Conservation (phyloP, 2,329 filamentous ascomycete genomes). For the Grosmannia penicillata region DNA sequence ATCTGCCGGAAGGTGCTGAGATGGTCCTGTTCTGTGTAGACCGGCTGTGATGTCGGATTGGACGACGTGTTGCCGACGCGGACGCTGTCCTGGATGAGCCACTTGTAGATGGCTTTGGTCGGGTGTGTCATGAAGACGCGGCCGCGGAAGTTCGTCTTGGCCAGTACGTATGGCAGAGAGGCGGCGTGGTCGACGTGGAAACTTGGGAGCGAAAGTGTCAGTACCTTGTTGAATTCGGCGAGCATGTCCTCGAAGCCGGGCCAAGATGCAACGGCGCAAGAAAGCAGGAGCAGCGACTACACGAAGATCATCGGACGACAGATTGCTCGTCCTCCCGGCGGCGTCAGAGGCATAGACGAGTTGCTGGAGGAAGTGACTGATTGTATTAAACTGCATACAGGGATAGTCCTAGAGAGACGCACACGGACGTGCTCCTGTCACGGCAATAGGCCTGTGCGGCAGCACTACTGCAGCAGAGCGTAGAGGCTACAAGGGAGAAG, state of each 20-base stretch:
- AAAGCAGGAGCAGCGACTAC: constrained; percentile 7
- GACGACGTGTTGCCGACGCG: constrained; percentile 64
- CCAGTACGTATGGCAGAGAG: constrained; percentile 90
- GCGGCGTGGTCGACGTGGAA: constrained; percentile 98
- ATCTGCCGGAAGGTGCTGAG: constrained; percentile 86
- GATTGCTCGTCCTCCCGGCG: not conserved
- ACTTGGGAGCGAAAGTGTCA: constrained; percentile 34
- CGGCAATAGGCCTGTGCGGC: not conserved
- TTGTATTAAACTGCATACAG: constrained; percentile 17
- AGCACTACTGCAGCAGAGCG: constrained; percentile 6
- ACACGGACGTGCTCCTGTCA: not conserved
- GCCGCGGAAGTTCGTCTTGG: constrained; percentile 95
- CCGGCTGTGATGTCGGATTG: constrained; percentile 50
- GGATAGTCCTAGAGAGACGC: not conserved
- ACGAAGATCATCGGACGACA: not conserved
- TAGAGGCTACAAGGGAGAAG: too few species aligned
- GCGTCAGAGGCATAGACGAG: not conserved
- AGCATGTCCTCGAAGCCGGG: too few species aligned
- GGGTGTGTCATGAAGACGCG: constrained; percentile 98
- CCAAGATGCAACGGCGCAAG: not conserved
- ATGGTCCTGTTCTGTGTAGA: constrained; percentile 94
- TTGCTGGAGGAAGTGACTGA: constrained; percentile 1
- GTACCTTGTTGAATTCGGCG: too few species aligned
- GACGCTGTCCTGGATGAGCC: constrained; percentile 95
- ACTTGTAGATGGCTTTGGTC: constrained; percentile 99